Base-by-base conservation (phyloP, 441 rosid genomes). In the Theobroma grandiflorum region DNA sequence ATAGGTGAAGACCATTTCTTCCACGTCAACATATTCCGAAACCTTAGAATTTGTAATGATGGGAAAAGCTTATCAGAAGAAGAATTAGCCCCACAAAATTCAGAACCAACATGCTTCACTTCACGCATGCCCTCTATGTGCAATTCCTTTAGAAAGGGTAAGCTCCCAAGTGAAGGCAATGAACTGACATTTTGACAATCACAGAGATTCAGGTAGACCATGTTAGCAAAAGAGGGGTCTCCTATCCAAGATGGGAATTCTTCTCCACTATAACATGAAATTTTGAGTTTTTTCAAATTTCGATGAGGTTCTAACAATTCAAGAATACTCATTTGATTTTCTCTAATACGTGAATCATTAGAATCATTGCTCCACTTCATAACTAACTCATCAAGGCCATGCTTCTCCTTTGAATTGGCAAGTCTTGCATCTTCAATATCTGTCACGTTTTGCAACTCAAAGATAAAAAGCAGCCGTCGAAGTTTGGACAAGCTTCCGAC, bases 221-320 rank as follows among this genome's bases (percentile, higher is more conserved):
- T 16, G 37, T 55, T 47, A 22, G 10, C 9, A 55, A 73, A 79
- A 14, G 78, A 79, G 47, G 63, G 72, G 49, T 40, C 55, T 6
- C 78, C 78, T 18, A 79, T n/a, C 82, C 82, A 79, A 31, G 73
- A 35, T n/a, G 82, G 78, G n/a, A 79, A 73, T 9, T 38, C 67
- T 4, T 10, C 20, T 50, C 82, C 82, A 43, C 50, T 26, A 35
- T 62, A 79, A 10, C 22, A 62, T n/a, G 35, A 18, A 63, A 79
- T 63, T 42, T 5, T 47, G 49, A 79, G 72, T 18, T 52, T 20
- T 45, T 38, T 72, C 68, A 79, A 37, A n/a, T 62, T 72, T 20
- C 11, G 6, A 49, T 74, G 73, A 26, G 82, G 82, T 26, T 55
- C 38, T 38, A 80, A 31, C n/a, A 4, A 18, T 40, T 67, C 33